These are phyloP conservation scores for Moesziomyces antarcticus DNA, from an alignment of 1,284 basidiomycete species.

Conservation along the genomic window DNA sequence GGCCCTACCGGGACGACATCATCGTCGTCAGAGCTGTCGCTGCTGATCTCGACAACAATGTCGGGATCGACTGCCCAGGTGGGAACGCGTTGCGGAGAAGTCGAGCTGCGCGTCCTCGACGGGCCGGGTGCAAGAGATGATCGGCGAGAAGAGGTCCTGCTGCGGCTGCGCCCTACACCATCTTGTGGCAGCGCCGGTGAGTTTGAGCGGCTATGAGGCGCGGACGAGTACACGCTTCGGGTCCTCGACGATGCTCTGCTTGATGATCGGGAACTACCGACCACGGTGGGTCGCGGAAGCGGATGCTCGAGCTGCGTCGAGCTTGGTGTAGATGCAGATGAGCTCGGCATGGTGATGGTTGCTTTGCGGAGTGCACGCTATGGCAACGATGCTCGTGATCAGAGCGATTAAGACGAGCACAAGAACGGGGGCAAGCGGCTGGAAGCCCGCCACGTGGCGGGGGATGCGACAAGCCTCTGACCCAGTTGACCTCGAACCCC, in stretches of 20 bases:
- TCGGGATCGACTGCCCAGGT: not conserved
- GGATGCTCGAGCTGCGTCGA: constrained; percentile 10
- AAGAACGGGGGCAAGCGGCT: too few relatives aligned
- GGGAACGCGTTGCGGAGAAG: not conserved
- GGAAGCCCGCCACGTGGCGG: too few relatives aligned
- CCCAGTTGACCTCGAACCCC: too few relatives aligned
- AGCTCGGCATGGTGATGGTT: constrained; percentile 2
- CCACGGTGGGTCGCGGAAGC: constrained; percentile 37
- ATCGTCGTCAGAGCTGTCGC: constrained; percentile 35
- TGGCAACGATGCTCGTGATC: too few relatives aligned
- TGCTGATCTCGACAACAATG: constrained; percentile 38
- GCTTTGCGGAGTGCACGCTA: not conserved
- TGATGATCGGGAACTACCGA: constrained; percentile 21
- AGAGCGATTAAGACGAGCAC: too few relatives aligned
- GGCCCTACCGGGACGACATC: constrained; percentile 17
- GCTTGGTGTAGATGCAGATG: not conserved
- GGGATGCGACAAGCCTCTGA: too few relatives aligned
- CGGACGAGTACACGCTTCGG: constrained; percentile 12
- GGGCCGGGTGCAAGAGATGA: not conserved
- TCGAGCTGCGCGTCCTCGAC: constrained; percentile 9
- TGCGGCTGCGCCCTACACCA: not conserved
- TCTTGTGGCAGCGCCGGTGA: constrained; percentile 11
- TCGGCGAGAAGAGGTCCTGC: not conserved
- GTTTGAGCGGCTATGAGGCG: constrained; percentile 14
- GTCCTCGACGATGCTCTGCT: constrained; percentile 23